These are phyloP conservation scores for Cytospora mali DNA, from an alignment of 2,329 filamentous ascomycete species.

Conservation along the genomic window DNA sequence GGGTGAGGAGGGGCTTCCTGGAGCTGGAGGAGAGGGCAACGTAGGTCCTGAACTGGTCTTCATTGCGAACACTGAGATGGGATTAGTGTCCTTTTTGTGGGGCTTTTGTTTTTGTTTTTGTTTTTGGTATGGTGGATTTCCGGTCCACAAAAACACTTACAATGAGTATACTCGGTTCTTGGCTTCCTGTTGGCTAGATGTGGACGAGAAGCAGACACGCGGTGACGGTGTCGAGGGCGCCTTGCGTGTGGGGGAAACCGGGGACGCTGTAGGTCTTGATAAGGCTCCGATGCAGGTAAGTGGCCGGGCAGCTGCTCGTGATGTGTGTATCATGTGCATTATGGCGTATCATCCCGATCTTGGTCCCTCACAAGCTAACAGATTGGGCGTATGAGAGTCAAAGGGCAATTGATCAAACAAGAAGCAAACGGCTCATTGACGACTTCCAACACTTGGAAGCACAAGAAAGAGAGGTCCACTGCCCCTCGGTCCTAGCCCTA, in stretches of 20 bases:
- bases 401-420: too few species aligned
- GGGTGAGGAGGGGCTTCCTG: conserved; percentile 57
- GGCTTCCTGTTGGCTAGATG: conserved; percentile 4
- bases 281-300: not conserved
- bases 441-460: too few species aligned
- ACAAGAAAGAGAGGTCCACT: too few species aligned
- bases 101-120: not conserved
- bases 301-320: conserved; percentile 1
- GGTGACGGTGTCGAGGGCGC: not conserved
- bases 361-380: not conserved
- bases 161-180: conserved; percentile 37
- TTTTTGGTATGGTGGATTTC: too few species aligned
- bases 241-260: not conserved
- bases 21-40: conserved; percentile 57
- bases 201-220: conserved; percentile 19
- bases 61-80: conserved; percentile 52
- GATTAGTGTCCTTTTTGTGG: not conserved
- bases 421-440: too few species aligned
- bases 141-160: conserved; percentile 33
- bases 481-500: too few species aligned
- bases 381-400: not conserved
- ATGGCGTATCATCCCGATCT: not conserved
- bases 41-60: conserved; percentile 58
- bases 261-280: not conserved
- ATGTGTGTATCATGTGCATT: conserved; percentile 1